A percentile compares a stretch with the other conserved stretches of the same genome.
phyloP scores from a whole-genome alignment of 2,329 filamentous ascomycete genomes.

The Aspergillus pseudonomiae region DNA sequence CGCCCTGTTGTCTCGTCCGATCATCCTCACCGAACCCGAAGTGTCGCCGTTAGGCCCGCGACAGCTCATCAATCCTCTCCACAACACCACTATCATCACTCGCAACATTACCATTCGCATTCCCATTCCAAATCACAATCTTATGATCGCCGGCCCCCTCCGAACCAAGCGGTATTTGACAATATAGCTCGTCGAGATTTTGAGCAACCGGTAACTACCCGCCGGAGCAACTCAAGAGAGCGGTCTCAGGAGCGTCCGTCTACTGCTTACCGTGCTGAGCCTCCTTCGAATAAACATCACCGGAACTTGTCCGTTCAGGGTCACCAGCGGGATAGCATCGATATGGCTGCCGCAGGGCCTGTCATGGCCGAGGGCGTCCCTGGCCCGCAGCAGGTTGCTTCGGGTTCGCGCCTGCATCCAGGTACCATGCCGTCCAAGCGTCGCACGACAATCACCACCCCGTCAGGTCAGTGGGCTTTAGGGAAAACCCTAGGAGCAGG shows the following conservation, averaged over 20 bases:
- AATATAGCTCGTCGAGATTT: slow-evolving; percentile 69
- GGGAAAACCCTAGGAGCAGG: slow-evolving; percentile 97
- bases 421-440: slow-evolving; percentile 50
- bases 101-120: slow-evolving; percentile 34
- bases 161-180: slow-evolving; percentile 52
- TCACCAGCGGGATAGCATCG: slow-evolving; percentile 47
- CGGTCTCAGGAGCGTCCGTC: slow-evolving; percentile 48
- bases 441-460: slow-evolving; percentile 83
- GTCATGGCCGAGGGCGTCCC: slow-evolving; percentile 57
- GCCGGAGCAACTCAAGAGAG: slow-evolving; percentile 68
- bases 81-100: slow-evolving; percentile 32
- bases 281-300: slow-evolving; percentile 49
- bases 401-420: slow-evolving; percentile 34
- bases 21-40: slow-evolving; percentile 50
- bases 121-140: slow-evolving; percentile 45
- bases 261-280: slow-evolving; percentile 57
- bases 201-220: slow-evolving; percentile 63
- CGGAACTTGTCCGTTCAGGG: slow-evolving; percentile 44
- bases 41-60: slow-evolving; percentile 46
- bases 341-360: slow-evolving; percentile 52
- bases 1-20: slow-evolving; percentile 42
- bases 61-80: slow-evolving; percentile 40
- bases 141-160: slow-evolving; percentile 50
- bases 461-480: slow-evolving; percentile 89
- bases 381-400: slow-evolving; percentile 54